phyloP scores from a whole-genome alignment of 176 grass and related monocot genomes.

The Cenchrus purpureus region DNA sequence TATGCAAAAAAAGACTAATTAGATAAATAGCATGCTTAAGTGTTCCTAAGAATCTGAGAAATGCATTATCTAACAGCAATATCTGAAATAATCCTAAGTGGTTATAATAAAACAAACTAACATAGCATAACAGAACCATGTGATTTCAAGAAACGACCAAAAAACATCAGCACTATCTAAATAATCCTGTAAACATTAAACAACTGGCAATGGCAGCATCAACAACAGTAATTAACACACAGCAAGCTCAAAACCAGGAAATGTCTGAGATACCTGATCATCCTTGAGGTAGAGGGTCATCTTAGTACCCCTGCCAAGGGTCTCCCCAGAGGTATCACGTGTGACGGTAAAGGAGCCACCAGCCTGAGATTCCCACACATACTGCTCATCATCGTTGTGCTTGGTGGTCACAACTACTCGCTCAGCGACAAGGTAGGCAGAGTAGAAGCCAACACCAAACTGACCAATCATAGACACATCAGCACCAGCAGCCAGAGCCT shows the following conservation, averaged over 20 bases:
- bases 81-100: neutral
- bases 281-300: constrained; percentile 96
- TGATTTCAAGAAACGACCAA: neutral
- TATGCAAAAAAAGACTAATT: too few species aligned
- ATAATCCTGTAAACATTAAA: neutral
- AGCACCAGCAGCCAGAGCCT: constrained; percentile 89
- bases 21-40: too few species aligned
- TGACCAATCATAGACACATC: constrained; percentile 99
- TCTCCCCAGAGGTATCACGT: constrained; percentile 76
- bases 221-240: too few species aligned
- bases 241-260: neutral
- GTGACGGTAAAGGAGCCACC: constrained; percentile 46
- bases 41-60: too few species aligned
- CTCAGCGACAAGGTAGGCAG: constrained; percentile 90
- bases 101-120: neutral
- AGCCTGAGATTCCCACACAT: constrained; percentile 93
- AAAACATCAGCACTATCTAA: neutral
- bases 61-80: too few species aligned
- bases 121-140: neutral
- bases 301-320: constrained; percentile 91
- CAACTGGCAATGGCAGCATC: too few species aligned
- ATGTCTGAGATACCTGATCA: constrained; percentile 73
- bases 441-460: constrained; percentile 97
- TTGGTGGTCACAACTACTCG: constrained; percentile 81
- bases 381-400: constrained; percentile 98